Conservation (phyloP, 768 basidiomycete genomes). For the Rhodotorula taiwanensis region DNA sequence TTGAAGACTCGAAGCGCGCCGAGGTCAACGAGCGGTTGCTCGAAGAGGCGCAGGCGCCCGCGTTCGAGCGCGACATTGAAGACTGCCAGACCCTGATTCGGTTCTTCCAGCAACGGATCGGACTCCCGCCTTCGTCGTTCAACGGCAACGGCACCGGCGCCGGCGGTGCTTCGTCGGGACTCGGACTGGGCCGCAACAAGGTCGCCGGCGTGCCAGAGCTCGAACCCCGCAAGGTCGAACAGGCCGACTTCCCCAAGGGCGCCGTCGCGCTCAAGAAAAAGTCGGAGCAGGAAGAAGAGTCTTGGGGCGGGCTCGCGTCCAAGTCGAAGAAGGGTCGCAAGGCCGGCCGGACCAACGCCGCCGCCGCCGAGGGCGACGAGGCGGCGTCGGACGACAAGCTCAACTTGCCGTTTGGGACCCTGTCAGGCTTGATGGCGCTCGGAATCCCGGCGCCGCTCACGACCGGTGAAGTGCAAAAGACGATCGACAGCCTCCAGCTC, state of each 20-base stretch:
- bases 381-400: conserved; percentile 48
- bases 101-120: conserved; percentile 52
- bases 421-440: conserved; percentile 75
- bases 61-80: conserved; percentile 87
- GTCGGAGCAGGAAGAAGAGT: conserved; percentile 70
- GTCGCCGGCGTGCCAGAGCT: conserved; percentile 67
- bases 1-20: conserved; percentile 70
- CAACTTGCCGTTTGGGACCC: conserved; percentile 74
- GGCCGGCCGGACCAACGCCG: conserved; percentile 43
- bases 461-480: conserved; percentile 66
- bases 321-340: conserved; percentile 50
- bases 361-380: conserved; percentile 33
- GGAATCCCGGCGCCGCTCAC: conserved; percentile 85
- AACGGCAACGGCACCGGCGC: not conserved
- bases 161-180: too few relatives aligned
- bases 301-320: conserved; percentile 66
- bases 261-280: conserved; percentile 80
- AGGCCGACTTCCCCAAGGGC: conserved; percentile 54
- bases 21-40: conserved; percentile 71
- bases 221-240: conserved; percentile 77
- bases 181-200: not conserved
- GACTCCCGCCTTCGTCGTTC: conserved; percentile 25
- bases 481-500: conserved; percentile 79
- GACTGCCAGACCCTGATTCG: conserved; percentile 92
- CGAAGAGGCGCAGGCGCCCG: conserved; percentile 84